Percentiles rank a stretch among this genome's conserved stretches.
Evolutionary conservation across 2,329 filamentous ascomycete genomes (phyloP).

Genomic region (Teratosphaeria nubilosa): DNA sequence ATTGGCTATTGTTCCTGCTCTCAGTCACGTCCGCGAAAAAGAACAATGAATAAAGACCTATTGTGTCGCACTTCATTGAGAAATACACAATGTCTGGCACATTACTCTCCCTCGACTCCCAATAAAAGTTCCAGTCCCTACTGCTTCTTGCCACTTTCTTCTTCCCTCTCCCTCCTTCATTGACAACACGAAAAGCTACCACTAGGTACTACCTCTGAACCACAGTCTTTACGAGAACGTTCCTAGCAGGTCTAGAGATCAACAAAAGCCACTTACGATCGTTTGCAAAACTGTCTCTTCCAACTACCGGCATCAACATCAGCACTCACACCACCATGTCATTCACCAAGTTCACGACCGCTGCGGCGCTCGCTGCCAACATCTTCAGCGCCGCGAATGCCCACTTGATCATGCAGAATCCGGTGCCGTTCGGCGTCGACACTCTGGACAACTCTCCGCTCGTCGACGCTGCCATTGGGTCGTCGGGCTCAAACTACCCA

Average conservation of each 20-base stretch:
- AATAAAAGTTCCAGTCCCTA: neutral
- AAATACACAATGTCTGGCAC: neutral
- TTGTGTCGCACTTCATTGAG: neutral
- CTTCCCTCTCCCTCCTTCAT: neutral
- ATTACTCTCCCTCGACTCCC: neutral
- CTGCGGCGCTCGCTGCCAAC: constrained; percentile 26
- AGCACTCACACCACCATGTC: constrained; percentile 3
- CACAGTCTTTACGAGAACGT: neutral
- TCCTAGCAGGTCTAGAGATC: neutral
- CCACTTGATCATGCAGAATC: constrained; percentile 65
- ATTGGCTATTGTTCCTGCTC: neutral
- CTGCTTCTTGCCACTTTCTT: neutral
- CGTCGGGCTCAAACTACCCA: constrained; percentile 52
- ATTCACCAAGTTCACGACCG: constrained; percentile 7
- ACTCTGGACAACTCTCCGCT: constrained; percentile 58
- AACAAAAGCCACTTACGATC: neutral
- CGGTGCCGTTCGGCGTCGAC: constrained; percentile 51
- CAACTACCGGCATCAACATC: neutral
- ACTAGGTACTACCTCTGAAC: neutral
- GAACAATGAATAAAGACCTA: neutral
- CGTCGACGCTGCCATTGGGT: constrained; percentile 35
- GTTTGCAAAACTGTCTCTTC: neutral
- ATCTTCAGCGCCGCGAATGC: constrained; percentile 42
- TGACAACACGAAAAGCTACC: neutral
- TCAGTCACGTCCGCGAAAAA: neutral